A percentile compares a stretch with the other conserved stretches of the same genome.
These are phyloP conservation scores for Suillus subluteus DNA, from an alignment of 768 basidiomycete genomes.

Conservation along the genomic window DNA sequence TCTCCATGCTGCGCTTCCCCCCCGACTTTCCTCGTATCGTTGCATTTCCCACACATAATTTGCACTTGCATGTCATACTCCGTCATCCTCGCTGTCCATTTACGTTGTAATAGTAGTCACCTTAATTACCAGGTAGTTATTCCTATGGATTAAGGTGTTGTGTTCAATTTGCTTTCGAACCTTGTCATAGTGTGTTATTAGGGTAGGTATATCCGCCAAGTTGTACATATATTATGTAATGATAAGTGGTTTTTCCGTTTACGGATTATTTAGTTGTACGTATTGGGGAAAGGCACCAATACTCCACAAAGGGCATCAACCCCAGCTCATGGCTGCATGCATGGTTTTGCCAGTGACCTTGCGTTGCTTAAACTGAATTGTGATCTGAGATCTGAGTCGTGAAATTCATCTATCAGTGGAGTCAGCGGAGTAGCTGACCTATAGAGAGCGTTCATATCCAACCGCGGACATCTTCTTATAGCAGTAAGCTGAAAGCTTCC, in stretches of 20 bases:
- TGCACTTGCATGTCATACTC: slow-evolving; percentile 12
- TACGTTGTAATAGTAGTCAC: slow-evolving; percentile 38
- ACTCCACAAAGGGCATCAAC: no score
- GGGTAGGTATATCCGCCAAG: background rate
- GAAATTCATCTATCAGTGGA: no score
- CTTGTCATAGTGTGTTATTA: background rate
- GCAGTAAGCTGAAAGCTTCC: no score
- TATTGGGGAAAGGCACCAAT: background rate
- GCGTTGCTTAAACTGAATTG: no score
- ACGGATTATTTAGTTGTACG: no score
- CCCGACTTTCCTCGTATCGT: slow-evolving; percentile 6
- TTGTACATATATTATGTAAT: background rate
- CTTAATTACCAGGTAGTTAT: slow-evolving; percentile 24
- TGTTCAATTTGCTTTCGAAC: slow-evolving; percentile 8
- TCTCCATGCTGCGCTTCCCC: slow-evolving; percentile 7
- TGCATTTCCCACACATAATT: slow-evolving; percentile 13
- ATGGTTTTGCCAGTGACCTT: no score
- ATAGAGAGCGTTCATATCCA: no score
- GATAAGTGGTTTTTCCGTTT: background rate
- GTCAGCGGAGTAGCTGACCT: no score
- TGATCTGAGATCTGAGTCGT: no score
- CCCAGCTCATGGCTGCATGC: no score
- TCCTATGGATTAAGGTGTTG: slow-evolving; percentile 13
- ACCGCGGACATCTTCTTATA: no score
- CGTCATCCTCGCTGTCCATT: slow-evolving; percentile 28